Evolutionary conservation across 805 yeast species (phyloP).

Genomic region (Dipodascus geniculatus): DNA sequence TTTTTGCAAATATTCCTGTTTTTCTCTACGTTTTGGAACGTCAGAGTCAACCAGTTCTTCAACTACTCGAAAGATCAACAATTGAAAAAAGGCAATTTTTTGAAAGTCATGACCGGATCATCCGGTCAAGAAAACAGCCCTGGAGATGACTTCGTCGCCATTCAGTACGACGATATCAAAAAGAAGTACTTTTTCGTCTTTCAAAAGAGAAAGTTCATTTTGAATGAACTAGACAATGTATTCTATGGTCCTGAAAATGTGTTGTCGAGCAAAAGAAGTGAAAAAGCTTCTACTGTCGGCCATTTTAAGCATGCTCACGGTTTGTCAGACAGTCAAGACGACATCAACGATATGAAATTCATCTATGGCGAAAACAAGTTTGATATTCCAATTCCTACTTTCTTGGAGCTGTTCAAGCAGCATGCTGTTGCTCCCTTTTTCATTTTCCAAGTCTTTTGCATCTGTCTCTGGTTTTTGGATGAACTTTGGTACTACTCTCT

Average conservation of each 20-base stretch:
- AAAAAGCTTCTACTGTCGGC: constrained; percentile 43
- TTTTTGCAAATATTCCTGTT: neutral
- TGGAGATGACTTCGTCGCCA: neutral
- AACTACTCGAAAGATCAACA: neutral
- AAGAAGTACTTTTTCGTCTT: constrained; percentile 45
- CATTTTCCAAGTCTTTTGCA: constrained; percentile 92
- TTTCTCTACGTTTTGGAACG: neutral
- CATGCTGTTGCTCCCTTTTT: constrained; percentile 98
- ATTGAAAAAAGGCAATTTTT: neutral
- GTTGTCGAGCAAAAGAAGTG: constrained; percentile 28
- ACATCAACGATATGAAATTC: constrained; percentile 25
- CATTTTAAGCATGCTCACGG: constrained; percentile 49
- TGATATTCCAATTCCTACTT: constrained; percentile 92
- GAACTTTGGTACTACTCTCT: constrained; percentile 94
- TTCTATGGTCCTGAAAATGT: constrained; percentile 64
- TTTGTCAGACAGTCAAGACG: constrained; percentile 15
- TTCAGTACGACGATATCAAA: neutral
- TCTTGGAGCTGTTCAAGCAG: constrained; percentile 81
- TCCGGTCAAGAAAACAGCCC: neutral
- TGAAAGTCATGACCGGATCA: neutral
- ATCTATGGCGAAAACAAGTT: constrained; percentile 76
- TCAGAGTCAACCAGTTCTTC: neutral
- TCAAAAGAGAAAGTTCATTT: constrained; percentile 85
- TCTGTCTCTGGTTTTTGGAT: constrained; percentile 91
- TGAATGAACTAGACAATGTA: constrained; percentile 36